Evolutionary conservation across 192 early-diverging fungal genomes (phyloP).

Genomic region (Backusella australiensis): DNA sequence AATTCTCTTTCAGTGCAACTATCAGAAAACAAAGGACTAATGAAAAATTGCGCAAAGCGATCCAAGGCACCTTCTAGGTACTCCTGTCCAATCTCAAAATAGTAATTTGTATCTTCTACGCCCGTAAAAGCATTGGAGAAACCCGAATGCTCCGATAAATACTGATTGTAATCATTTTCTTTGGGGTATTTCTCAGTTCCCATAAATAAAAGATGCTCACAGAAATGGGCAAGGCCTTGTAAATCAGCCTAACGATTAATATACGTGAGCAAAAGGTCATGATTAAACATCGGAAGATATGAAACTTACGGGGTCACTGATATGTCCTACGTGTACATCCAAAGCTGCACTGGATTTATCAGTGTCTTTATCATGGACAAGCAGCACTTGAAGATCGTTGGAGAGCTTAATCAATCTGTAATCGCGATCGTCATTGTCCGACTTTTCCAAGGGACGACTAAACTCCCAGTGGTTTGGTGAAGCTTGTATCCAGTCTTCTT

Average conservation of each 20-base stretch:
- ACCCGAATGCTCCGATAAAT: slow-evolving; percentile 71
- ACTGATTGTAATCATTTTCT: slow-evolving; percentile 82
- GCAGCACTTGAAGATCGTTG: slow-evolving; percentile 65
- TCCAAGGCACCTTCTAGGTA: slow-evolving; percentile 58
- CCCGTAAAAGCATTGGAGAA: slow-evolving; percentile 80
- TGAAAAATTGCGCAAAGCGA: slow-evolving; percentile 91
- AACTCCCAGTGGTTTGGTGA: slow-evolving; percentile 26
- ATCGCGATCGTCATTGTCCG: slow-evolving; percentile 59
- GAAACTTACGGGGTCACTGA: slow-evolving; percentile 66
- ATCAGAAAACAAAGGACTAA: slow-evolving; percentile 82
- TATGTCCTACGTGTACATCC: slow-evolving; percentile 82
- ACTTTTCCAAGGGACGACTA: slow-evolving; percentile 44
- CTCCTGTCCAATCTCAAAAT: slow-evolving; percentile 74
- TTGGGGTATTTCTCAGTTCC: slow-evolving; percentile 70
- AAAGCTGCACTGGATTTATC: slow-evolving; percentile 78
- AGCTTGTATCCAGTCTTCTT: slow-evolving; percentile 23
- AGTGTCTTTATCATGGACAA: slow-evolving; percentile 69
- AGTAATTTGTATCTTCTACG: slow-evolving; percentile 83
- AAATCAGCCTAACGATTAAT: slow-evolving; percentile 47
- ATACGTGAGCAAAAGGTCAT: background rate
- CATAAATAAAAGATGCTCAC: slow-evolving; percentile 77
- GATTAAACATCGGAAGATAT: background rate
- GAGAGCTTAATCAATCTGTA: slow-evolving; percentile 57
- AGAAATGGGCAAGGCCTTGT: slow-evolving; percentile 83
- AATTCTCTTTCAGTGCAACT: slow-evolving; percentile 92